Conservation (phyloP, 805 yeast species). For the Yarrowia sp. region DNA sequence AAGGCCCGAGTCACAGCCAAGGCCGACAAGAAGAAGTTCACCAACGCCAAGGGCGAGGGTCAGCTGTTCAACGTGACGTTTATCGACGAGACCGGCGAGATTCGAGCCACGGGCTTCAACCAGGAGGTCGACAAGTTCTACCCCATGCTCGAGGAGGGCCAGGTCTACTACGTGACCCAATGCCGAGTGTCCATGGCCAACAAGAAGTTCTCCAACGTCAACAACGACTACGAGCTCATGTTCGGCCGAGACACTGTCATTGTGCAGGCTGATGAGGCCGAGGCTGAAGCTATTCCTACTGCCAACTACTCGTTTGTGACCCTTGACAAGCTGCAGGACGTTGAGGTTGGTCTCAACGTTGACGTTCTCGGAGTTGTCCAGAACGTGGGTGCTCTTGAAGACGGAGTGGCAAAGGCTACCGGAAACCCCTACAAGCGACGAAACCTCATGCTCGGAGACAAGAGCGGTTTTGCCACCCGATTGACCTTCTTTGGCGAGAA, state of each 20-base stretch:
- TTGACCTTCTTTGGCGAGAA: constrained; percentile 91
- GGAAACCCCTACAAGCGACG: constrained; percentile 94
- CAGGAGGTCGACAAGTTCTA: constrained; percentile 81
- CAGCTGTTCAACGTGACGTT: constrained; percentile 86
- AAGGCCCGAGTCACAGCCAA: constrained; percentile 91
- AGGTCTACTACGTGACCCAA: constrained; percentile 82
- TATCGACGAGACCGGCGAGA: constrained; percentile 94
- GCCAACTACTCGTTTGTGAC: constrained; percentile 77
- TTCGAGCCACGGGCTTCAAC: constrained; percentile 92
- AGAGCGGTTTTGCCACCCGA: constrained; percentile 72
- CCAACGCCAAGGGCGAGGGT: constrained; percentile 86
- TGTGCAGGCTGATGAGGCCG: constrained; percentile 67
- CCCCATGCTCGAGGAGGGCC: constrained; percentile 82
- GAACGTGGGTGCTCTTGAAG: constrained; percentile 74
- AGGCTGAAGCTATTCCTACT: constrained; percentile 71
- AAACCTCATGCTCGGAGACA: constrained; percentile 85
- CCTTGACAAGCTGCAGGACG: constrained; percentile 67
- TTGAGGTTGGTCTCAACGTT: constrained; percentile 73
- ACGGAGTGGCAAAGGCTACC: constrained; percentile 82
- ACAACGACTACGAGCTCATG: constrained; percentile 86
- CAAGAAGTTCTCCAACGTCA: constrained; percentile 81
- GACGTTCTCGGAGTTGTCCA: constrained; percentile 90
- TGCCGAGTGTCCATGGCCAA: constrained; percentile 84
- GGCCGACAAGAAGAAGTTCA: constrained; percentile 87
- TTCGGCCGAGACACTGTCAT: constrained; percentile 81